Conservation (phyloP, 257 asterid species). For the Fraxinus quadrangulata region DNA sequence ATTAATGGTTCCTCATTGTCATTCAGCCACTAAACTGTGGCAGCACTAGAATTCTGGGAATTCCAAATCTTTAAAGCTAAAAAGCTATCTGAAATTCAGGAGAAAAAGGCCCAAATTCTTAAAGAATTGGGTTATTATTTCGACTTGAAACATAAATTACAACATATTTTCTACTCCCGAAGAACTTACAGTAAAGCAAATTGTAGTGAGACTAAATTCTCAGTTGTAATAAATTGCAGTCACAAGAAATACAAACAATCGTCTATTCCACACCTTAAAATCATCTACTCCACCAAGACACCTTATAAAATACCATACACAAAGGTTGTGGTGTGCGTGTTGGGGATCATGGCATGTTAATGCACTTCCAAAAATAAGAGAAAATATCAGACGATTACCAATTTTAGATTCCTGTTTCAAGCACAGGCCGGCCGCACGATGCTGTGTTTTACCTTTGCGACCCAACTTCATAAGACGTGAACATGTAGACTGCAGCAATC, state of each 20-base stretch:
- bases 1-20: constrained; percentile 42
- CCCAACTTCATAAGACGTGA: neutral
- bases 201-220: neutral
- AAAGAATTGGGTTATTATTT: neutral
- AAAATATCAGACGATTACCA: neutral
- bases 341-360: too few relatives aligned
- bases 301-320: too few relatives aligned
- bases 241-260: neutral
- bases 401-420: neutral
- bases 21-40: constrained; percentile 57
- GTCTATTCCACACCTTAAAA: too few relatives aligned
- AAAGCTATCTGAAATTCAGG: constrained; percentile 46
- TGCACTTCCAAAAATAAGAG: too few relatives aligned
- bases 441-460: neutral
- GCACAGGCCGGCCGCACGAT: too few relatives aligned
- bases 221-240: neutral
- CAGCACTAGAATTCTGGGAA: constrained; percentile 56
- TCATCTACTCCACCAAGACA: neutral
- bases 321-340: too few relatives aligned
- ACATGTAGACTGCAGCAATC: too few relatives aligned
- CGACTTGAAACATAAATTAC: neutral
- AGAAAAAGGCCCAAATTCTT: constrained; percentile 1
- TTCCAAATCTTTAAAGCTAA: constrained; percentile 59
- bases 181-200: neutral
- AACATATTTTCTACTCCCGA: constrained; percentile 10